phyloP scores from a whole-genome alignment of 164 flowering plant species.

The Vitis labrusca region DNA sequence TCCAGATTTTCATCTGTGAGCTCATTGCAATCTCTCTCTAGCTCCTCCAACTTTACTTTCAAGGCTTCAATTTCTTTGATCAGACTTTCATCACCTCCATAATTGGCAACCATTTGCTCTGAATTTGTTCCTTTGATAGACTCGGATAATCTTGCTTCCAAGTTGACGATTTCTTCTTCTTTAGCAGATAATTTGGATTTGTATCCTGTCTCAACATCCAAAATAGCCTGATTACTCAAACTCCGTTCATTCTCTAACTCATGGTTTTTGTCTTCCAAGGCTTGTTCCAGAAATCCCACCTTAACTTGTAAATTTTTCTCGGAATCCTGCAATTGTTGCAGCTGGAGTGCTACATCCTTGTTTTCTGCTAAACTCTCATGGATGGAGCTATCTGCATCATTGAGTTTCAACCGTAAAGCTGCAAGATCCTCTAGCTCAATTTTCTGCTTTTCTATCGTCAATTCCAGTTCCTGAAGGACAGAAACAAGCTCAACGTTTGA shows the following conservation, averaged over 20 bases:
- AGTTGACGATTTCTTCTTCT: constrained; percentile 43
- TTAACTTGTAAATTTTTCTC: constrained; percentile 42
- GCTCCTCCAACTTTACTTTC: constrained; percentile 43
- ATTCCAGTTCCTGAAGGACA: constrained; percentile 83
- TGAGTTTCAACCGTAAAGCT: constrained; percentile 24
- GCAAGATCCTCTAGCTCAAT: constrained; percentile 60
- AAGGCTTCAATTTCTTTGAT: constrained; percentile 35
- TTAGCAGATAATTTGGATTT: constrained; percentile 35
- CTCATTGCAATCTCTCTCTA: constrained; percentile 62
- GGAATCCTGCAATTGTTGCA: constrained; percentile 48
- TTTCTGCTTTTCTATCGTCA: constrained; percentile 67
- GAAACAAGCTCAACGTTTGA: constrained; percentile 86
- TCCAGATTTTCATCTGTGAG: constrained; percentile 63
- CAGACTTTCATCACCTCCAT: constrained; percentile 23
- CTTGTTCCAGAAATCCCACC: constrained; percentile 44
- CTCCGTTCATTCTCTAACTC: constrained; percentile 39
- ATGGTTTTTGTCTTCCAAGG: constrained; percentile 42
- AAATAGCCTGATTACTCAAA: constrained; percentile 26
- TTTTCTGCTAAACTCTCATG: constrained; percentile 23
- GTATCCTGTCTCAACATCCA: constrained; percentile 41
- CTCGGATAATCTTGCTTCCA: constrained; percentile 45
- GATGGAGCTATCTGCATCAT: constrained; percentile 20
- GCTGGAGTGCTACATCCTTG: constrained; percentile 26
- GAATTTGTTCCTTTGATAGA: constrained; percentile 16
- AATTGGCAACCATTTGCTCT: constrained; percentile 14